Evolutionary conservation across 257 asterid genomes (phyloP), one percentile per base, ranked within the genome.

Genomic region (Nemophila menziesii): DNA sequence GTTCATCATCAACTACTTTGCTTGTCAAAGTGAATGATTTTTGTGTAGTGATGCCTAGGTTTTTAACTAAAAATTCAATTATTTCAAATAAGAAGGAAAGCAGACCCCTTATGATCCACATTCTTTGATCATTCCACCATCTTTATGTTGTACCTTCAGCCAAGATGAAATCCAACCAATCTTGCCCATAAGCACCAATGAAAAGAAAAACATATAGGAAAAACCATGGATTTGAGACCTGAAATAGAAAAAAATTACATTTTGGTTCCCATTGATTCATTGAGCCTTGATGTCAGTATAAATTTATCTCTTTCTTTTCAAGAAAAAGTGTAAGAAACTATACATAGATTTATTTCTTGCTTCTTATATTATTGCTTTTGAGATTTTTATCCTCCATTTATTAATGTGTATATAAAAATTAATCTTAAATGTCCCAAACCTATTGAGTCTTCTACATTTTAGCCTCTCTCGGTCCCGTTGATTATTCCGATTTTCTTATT

Each of bases 111-210:
- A 80, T 54, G 5, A 75, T 59, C 92, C 93, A 83, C 73, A 82
- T 77, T 54, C 97, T 78, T 58, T 87, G 95, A 26, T 80, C 86
- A 51, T 44, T 80, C 92, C 93, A 83, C 95, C 95, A 87, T 49
- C 75, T 59, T 43, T n/a, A 48, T 3, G 45, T 42, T 20, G 83
- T 69, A 21, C 87, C 78, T 33, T 62, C 5, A 11, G 66, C 55
- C 8, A 63, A 58, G 20, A 77, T 47, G 79, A 72, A 82, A 44
- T 79, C 78, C 3, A 65, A 2, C 5, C 47, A 80, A 41, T 87
- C 92, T 69, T 79, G 97, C 11, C 65, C 76, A 13, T 69, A 77
- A 11, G 93, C 78, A 21, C 95, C 93, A 0, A 83, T 18, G 19
- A 69, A 75, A 4, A 82, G 49, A 34, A 82, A 83, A 0, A 19